Evolutionary conservation across 345 rosid genomes (phyloP).

Genomic region (Eucalyptus pumila): DNA sequence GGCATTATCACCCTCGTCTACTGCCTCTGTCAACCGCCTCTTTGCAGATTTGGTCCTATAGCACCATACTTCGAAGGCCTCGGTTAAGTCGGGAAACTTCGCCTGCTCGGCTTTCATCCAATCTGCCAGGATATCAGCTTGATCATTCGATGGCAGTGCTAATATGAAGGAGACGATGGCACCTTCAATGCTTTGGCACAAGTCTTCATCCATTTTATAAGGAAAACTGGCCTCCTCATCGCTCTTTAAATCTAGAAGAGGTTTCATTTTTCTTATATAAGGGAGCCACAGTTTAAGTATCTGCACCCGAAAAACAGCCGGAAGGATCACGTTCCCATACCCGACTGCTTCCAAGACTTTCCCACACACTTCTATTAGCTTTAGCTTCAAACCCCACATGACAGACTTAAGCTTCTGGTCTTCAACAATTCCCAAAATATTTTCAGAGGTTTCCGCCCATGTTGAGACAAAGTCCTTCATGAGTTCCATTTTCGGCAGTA

Average conservation of each 20-base stretch:
- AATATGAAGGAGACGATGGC: constrained; percentile 59
- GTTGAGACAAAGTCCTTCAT: constrained; percentile 75
- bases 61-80: constrained; percentile 96
- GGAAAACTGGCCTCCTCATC: constrained; percentile 23
- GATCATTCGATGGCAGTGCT: constrained; percentile 79
- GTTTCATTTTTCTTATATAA: constrained; percentile 66
- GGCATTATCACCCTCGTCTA: not conserved
- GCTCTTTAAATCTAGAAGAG: constrained; percentile 44
- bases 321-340: constrained; percentile 72
- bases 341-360: constrained; percentile 90
- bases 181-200: constrained; percentile 72
- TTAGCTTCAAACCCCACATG: constrained; percentile 66
- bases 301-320: constrained; percentile 33
- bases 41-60: constrained; percentile 91
- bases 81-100: constrained; percentile 78
- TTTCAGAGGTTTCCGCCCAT: constrained; percentile 50
- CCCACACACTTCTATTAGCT: constrained; percentile 64
- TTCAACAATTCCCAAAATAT: constrained; percentile 35
- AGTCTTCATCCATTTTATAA: constrained; percentile 69
- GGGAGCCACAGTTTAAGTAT: constrained; percentile 79
- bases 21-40: constrained; percentile 30
- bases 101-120: constrained; percentile 66
- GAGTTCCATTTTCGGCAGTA: constrained; percentile 57
- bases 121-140: constrained; percentile 74
- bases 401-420: constrained; percentile 36